Conservation (phyloP, 352 stramenopile species). For the Pythium plurisporium region DNA sequence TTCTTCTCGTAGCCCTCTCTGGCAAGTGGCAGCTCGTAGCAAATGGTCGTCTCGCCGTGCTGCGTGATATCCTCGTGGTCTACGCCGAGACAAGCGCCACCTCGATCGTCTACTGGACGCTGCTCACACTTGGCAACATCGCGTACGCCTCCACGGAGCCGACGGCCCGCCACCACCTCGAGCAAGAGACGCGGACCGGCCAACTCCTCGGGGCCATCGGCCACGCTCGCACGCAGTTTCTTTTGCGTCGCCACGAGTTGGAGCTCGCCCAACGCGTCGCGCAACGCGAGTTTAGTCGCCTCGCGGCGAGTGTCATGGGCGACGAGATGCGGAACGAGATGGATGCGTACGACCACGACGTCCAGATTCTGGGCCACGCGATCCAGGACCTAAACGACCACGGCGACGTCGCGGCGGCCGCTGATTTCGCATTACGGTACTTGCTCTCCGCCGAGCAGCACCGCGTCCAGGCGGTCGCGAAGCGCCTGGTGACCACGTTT, state of each 20-base stretch:
- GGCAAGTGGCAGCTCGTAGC: slow-evolving; percentile 40
- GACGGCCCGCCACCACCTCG: slow-evolving; percentile 19
- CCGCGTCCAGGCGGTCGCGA: slow-evolving; percentile 43
- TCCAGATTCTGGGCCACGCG: slow-evolving; percentile 32
- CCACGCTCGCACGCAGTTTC: slow-evolving; percentile 36
- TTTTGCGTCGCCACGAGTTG: slow-evolving; percentile 40
- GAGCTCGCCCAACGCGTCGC: slow-evolving; percentile 35
- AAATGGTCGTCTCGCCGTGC: slow-evolving; percentile 30
- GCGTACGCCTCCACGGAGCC: slow-evolving; percentile 27
- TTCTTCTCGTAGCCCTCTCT: not conserved
- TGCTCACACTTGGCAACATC: slow-evolving; percentile 51
- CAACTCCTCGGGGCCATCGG: slow-evolving; percentile 42
- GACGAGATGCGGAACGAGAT: slow-evolving; percentile 71
- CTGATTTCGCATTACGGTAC: slow-evolving; percentile 60
- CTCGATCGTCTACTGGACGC: slow-evolving; percentile 50
- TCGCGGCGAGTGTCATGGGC: slow-evolving; percentile 47
- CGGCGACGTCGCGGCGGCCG: slow-evolving; percentile 43
- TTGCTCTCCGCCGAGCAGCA: slow-evolving; percentile 47
- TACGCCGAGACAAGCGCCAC: slow-evolving; percentile 30
- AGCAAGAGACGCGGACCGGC: slow-evolving; percentile 12
- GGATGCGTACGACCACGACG: slow-evolving; percentile 40
- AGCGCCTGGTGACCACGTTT: slow-evolving; percentile 41
- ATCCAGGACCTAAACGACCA: slow-evolving; percentile 36
- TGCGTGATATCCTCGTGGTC: slow-evolving; percentile 33
- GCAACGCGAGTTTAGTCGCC: slow-evolving; percentile 26